These are phyloP conservation scores for Coemansia sp. DNA, from an alignment of 192 early-diverging fungal species.

Conservation along the genomic window DNA sequence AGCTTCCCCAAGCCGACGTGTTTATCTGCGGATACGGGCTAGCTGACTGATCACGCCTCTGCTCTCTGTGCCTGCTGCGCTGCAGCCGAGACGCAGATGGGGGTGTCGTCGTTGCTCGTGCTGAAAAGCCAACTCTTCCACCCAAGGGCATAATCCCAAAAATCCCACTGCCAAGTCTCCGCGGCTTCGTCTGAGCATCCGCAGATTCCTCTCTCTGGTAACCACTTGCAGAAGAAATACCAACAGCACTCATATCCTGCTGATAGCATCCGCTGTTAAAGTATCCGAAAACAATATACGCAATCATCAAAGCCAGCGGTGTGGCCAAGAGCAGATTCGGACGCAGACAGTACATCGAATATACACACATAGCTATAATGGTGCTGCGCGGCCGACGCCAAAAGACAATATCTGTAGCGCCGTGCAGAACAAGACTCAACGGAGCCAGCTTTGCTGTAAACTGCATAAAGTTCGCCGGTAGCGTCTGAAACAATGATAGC, in stretches of 20 bases:
- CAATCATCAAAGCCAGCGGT: conserved; percentile 42
- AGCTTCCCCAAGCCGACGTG: not conserved
- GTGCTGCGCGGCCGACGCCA: conserved; percentile 43
- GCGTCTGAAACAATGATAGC: conserved; percentile 51
- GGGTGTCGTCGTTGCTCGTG: conserved; percentile 1
- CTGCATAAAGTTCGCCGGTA: conserved; percentile 56
- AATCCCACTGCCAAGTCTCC: conserved; percentile 9
- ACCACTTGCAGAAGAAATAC: not conserved
- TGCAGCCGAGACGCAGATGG: not conserved
- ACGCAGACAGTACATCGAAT: conserved; percentile 43
- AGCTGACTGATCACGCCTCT: conserved; percentile 10
- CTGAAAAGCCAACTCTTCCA: not conserved
- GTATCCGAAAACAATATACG: conserved; percentile 42
- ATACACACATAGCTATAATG: conserved; percentile 39
- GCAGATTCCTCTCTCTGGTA: not conserved
- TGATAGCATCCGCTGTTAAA: conserved; percentile 32
- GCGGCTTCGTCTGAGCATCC: not conserved
- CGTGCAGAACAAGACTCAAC: conserved; percentile 27
- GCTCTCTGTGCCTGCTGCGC: conserved; percentile 4
- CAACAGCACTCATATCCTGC: not conserved
- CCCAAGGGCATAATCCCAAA: conserved; percentile 15
- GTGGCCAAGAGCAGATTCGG: conserved; percentile 46
- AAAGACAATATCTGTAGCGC: conserved; percentile 31
- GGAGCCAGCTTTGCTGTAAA: conserved; percentile 53
- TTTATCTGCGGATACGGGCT: conserved; percentile 18